These are phyloP conservation scores for Mycocalia duriaeana DNA, from an alignment of 1,284 basidiomycete genomes.

Conservation along the genomic window DNA sequence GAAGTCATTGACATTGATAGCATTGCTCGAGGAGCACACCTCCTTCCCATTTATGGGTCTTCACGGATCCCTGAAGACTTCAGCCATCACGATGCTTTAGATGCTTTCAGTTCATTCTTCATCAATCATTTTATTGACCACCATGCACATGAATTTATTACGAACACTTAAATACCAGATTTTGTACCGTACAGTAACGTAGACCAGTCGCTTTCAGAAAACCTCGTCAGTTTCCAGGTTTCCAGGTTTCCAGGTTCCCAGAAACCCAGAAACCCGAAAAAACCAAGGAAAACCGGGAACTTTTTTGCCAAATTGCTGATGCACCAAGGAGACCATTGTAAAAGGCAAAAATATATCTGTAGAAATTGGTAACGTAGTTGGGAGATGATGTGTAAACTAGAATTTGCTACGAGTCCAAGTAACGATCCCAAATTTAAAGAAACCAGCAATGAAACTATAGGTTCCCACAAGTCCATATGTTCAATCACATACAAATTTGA, in stretches of 20 bases:
- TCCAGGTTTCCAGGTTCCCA: constrained; percentile 8
- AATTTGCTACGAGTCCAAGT: too few species aligned
- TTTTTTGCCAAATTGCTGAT: constrained; percentile 7
- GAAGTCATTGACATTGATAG: constrained; percentile 18
- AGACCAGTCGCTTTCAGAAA: background rate
- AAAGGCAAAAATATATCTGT: too few species aligned
- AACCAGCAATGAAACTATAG: too few species aligned
- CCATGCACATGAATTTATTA: constrained; percentile 19
- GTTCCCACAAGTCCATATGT: too few species aligned
- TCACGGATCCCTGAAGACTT: constrained; percentile 15
- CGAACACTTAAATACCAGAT: background rate
- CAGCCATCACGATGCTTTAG: constrained; percentile 13
- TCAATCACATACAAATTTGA: too few species aligned
- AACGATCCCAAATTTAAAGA: too few species aligned
- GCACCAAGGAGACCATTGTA: too few species aligned
- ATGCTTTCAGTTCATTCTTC: constrained; percentile 20
- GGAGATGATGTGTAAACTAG: too few species aligned
- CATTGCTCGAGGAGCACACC: constrained; percentile 20
- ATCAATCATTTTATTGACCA: constrained; percentile 27
- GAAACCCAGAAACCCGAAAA: constrained; percentile 8
- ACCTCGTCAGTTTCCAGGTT: constrained; percentile 4
- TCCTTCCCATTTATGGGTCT: constrained; percentile 19
- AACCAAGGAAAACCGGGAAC: constrained; percentile 6
- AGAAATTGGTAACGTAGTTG: too few species aligned
- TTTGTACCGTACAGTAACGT: constrained; percentile 5